Base-by-base conservation (phyloP, 495 filamentous ascomycete species). In the Annulohypoxylon nitens region DNA sequence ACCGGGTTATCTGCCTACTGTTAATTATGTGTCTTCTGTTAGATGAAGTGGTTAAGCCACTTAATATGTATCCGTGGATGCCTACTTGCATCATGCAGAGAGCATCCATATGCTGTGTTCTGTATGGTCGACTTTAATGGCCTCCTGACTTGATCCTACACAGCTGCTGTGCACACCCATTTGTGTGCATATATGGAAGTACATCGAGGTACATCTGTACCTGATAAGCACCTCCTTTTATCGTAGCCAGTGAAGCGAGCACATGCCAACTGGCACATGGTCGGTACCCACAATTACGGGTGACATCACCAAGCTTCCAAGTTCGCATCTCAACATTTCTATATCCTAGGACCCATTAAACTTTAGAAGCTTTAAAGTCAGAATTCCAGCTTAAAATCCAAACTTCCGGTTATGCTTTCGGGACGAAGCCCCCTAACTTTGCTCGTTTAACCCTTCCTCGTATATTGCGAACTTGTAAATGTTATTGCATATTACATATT, bases 231-330 rank as follows among this genome's bases (percentile, higher is more conserved):
- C 10, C 39, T 30, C 50, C 41, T 67, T 48, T 39, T 59, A 59
- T 64, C 14, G 25, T 51, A 71, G 59, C 70, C 64, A 73, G 64
- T 73, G 34, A 60, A 75, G 37, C 43, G 30, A 64, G 72, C 72
- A 75, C 34, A 61, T 58, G 65, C 62, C 66, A 74, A 75, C 61
- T 70, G 63, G 63, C 72, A 75, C 67, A 70, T 70, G 72, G 55
- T 41, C n/a, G 36, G 45, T 62, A 43, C 58, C 72, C 67, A 70
- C 72, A 53, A 55, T 75, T 45, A 45, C 67, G 62, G 72, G 72
- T 75, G 72, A 75, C 72, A 75, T 75, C 72, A 75, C 63, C 57
- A 54, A 59, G 33, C 55, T 64, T 71, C 25, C 30, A 30, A 6
- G 30, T 30, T 30, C 30, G 36, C 45, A 53, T 16, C 36, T 65